Evolutionary conservation across 768 basidiomycete species (phyloP).

Genomic region (Mycena haematopus): DNA sequence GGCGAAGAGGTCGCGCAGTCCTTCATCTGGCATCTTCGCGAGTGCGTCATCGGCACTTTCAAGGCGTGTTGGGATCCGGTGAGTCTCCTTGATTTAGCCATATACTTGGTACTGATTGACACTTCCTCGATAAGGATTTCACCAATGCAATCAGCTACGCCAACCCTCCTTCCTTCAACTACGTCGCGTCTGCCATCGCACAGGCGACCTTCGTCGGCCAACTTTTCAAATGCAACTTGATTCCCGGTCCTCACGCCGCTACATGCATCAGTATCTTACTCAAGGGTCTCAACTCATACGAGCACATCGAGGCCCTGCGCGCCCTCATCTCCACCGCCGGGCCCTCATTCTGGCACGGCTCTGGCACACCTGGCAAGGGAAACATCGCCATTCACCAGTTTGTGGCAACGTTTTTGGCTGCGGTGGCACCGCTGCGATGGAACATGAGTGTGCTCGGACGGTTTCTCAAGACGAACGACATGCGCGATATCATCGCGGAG

Average conservation of each 20-base stretch:
- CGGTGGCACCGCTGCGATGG: constrained; percentile 24
- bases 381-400: constrained; percentile 30
- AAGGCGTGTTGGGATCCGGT: constrained; percentile 36
- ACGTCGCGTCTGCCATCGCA: constrained; percentile 31
- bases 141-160: constrained; percentile 24
- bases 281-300: constrained; percentile 33
- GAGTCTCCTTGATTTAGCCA: constrained; percentile 14
- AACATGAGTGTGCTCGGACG: constrained; percentile 30
- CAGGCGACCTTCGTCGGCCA: constrained; percentile 38
- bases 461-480: constrained; percentile 23
- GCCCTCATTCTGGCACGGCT: constrained; percentile 33
- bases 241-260: constrained; percentile 30
- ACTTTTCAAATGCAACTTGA: constrained; percentile 33
- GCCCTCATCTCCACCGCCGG: constrained; percentile 33
- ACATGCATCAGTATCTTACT: constrained; percentile 33
- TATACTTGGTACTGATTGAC: neutral
- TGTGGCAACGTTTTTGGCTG: constrained; percentile 26
- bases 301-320: constrained; percentile 36
- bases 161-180: constrained; percentile 27
- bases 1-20: constrained; percentile 33
- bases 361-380: constrained; percentile 20
- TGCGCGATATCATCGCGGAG: constrained; percentile 22
- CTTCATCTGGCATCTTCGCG: constrained; percentile 36
- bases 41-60: constrained; percentile 34
- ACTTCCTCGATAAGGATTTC: constrained; percentile 24